Evolutionary conservation across 495 filamentous ascomycete species (phyloP).

Genomic region (Penicillium egyptiacum): DNA sequence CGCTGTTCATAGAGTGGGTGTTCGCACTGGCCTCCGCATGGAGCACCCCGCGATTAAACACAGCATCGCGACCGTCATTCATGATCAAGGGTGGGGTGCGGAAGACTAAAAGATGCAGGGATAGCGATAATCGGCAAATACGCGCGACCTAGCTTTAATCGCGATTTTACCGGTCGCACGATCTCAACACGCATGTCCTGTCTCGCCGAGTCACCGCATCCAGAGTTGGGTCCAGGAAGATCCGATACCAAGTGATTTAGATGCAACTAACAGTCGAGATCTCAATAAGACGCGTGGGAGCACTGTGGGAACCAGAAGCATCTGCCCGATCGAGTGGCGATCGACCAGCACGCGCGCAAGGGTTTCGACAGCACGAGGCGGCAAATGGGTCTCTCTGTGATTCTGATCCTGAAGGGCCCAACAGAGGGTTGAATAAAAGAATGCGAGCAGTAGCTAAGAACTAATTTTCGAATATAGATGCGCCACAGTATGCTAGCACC

Average conservation of each 20-base stretch:
- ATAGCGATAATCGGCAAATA: constrained; percentile 11
- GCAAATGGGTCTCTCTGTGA: constrained; percentile 16
- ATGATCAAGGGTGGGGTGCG: constrained; percentile 14
- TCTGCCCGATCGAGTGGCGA: constrained; percentile 31
- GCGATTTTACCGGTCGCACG: constrained; percentile 22
- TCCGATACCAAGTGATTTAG: constrained; percentile 17
- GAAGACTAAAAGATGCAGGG: constrained; percentile 1
- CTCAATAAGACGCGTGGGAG: constrained; percentile 17
- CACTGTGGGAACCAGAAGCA: constrained; percentile 17
- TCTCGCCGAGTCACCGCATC: constrained; percentile 27
- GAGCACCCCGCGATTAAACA: constrained; percentile 24
- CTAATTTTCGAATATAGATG: constrained; percentile 10
- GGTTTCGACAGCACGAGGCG: constrained; percentile 28
- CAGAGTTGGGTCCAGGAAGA: constrained; percentile 14
- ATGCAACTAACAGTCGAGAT: constrained; percentile 21
- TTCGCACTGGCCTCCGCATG: constrained; percentile 26
- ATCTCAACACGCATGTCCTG: constrained; percentile 25
- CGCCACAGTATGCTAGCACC: constrained; percentile 12
- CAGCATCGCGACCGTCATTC: constrained; percentile 20
- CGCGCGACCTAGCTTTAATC: constrained; percentile 20
- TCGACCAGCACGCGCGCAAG: constrained; percentile 30
- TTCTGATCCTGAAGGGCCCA: constrained; percentile 2
- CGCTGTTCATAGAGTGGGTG: constrained; percentile 15
- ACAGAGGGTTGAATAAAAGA: background rate
- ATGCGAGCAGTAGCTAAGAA: background rate